Percentiles rank a stretch among this genome's conserved stretches.
phyloP scores from a whole-genome alignment of 495 filamentous ascomycete species.

The Penicillium turbatum region DNA sequence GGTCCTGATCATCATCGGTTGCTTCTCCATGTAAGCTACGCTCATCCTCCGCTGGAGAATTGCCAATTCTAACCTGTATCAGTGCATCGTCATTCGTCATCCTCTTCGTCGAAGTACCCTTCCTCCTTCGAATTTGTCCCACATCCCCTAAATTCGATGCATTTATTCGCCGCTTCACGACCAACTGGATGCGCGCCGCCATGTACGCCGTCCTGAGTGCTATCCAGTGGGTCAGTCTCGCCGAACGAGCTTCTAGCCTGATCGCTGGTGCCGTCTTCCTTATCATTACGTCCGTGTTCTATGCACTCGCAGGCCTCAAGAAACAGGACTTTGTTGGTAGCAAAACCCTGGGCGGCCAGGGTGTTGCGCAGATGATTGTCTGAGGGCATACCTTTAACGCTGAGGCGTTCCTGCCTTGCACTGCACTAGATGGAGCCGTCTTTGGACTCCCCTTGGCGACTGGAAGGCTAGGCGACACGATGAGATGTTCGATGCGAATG shows the following conservation, averaged over 20 bases:
- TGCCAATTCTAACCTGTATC: constrained; percentile 13
- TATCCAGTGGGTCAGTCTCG: constrained; percentile 77
- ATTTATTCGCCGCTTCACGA: constrained; percentile 87
- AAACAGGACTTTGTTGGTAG: constrained; percentile 92
- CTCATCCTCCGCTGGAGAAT: background rate
- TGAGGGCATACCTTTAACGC: constrained; percentile 31
- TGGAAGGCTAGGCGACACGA: constrained; percentile 12
- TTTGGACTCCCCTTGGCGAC: constrained; percentile 2
- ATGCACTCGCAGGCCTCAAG: constrained; percentile 78
- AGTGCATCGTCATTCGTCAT: constrained; percentile 80
- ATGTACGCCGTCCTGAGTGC: constrained; percentile 79
- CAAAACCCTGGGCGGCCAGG: constrained; percentile 93
- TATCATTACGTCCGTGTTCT: constrained; percentile 72
- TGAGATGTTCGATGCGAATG: constrained; percentile 24
- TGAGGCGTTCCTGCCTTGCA: background rate
- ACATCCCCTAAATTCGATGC: constrained; percentile 85
- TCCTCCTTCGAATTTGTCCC: constrained; percentile 95
- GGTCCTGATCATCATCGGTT: constrained; percentile 72
- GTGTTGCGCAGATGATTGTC: constrained; percentile 98
- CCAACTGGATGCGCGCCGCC: constrained; percentile 94
- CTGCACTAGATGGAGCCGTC: background rate
- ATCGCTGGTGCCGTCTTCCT: constrained; percentile 85
- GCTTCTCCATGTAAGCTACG: constrained; percentile 70
- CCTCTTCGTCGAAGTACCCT: constrained; percentile 94
- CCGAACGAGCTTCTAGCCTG: constrained; percentile 56